Evolutionary conservation across 495 filamentous ascomycete species (phyloP), one percentile per base, ranked within the genome.

Genomic region (Hyaloscypha hepaticicola): DNA sequence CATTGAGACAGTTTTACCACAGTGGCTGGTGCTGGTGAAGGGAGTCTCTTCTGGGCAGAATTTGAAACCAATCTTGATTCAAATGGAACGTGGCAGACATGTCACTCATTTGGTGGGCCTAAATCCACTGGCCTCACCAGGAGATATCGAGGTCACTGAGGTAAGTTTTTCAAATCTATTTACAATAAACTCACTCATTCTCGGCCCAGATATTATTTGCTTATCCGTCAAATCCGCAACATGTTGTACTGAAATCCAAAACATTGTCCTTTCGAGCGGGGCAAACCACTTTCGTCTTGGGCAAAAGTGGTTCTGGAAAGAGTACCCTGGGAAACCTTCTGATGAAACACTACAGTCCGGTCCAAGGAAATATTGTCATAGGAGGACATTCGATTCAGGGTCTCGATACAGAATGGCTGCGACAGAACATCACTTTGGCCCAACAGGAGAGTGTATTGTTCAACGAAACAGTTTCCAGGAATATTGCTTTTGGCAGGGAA

Each of bases 221-320:
- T 14, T 99, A 98, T 71, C 90, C 94, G 2, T 86, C 88, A 1
- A 88, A 90, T 25, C 87, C 86, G 0, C 75, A 83, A 1, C 83
- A 85, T 63, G 60, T 75, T 0, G 89, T 87, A 24, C 79, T 98
- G 7, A 74, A 83, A 0, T 79, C 82, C 11, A 77, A 77, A 1
- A 84, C 76, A 19, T 84, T 96, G 52, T 82, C 80, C 66, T 96
- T 98, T 65, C 83, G 85, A 1, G 79, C 89, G 0, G 87, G 89
- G 0, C 78, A 89, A 70, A 88, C 89, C 5, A 92, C 86, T 3
- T 98, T 96, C 66, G 79, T 99, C 7, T 83, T 97, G 60, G 95
- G 95, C 2, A 82, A 81, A 60, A 96, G 92, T 68, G 95, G 95
- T 1, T 96, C 92, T 14, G 95, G 95, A 0, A 99, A 99, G 73